These are phyloP conservation scores for Botrytis medusae DNA, from an alignment of 2,329 filamentous ascomycete genomes.

Conservation along the genomic window DNA sequence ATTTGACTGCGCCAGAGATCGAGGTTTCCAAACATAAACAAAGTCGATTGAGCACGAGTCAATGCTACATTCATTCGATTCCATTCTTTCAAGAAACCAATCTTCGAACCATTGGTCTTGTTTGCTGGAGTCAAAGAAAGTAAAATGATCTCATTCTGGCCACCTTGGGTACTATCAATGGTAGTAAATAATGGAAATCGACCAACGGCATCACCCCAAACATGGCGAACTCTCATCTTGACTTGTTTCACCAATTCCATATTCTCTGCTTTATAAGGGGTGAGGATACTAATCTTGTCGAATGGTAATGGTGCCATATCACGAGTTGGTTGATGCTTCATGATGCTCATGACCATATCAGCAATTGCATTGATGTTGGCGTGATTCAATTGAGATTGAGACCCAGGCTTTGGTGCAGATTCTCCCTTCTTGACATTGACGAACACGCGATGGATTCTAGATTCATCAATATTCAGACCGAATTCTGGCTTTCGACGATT, in stretches of 20 bases:
- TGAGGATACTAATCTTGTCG: slow-evolving; percentile 21
- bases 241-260: slow-evolving; percentile 17
- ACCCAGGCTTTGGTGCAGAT: slow-evolving; percentile 2
- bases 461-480: background rate
- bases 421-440: background rate
- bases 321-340: background rate
- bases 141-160: slow-evolving; percentile 23
- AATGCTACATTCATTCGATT: slow-evolving; percentile 26
- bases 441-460: slow-evolving; percentile 5
- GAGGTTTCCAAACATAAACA: slow-evolving; percentile 23
- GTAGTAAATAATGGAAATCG: slow-evolving; percentile 13
- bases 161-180: slow-evolving; percentile 24
- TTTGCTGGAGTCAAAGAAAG: slow-evolving; percentile 22
- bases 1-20: slow-evolving; percentile 22
- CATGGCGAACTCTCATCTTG: background rate
- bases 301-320: background rate
- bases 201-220: too few species aligned
- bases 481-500: background rate
- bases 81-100: slow-evolving; percentile 24
- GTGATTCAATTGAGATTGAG: slow-evolving; percentile 22
- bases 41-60: slow-evolving; percentile 21
- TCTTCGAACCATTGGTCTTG: background rate
- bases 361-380: slow-evolving; percentile 23
- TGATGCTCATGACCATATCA: slow-evolving; percentile 12
- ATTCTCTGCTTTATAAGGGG: slow-evolving; percentile 22